Percentiles rank a stretch among this genome's conserved stretches.
Evolutionary conservation across 2,329 filamentous ascomycete species (phyloP).

Genomic region (Fusarium abutilonis): DNA sequence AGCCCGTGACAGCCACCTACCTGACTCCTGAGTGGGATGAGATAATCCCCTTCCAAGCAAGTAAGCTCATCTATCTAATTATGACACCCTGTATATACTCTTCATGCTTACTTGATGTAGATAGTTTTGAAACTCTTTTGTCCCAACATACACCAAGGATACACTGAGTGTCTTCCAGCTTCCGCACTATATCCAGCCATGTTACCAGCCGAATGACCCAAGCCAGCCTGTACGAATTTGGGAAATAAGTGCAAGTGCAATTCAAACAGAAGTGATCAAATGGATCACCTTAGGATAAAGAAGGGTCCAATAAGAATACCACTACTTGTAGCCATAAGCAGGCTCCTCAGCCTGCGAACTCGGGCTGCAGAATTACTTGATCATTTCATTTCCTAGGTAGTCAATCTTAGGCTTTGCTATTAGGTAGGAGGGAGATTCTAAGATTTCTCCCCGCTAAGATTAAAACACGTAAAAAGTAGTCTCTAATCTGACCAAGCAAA

Average conservation of each 20-base stretch:
- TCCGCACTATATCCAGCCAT: constrained; percentile 3
- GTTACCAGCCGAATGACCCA: constrained; percentile 9
- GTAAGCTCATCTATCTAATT: constrained; percentile 4
- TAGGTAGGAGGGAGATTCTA: too few relatives aligned
- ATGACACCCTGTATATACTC: too few relatives aligned
- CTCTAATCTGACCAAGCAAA: too few relatives aligned
- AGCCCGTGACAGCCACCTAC: constrained; percentile 29
- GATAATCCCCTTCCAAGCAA: constrained; percentile 36
- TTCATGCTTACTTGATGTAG: neutral
- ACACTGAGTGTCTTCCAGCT: constrained; percentile 3
- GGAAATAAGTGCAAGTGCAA: neutral
- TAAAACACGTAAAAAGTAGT: too few relatives aligned
- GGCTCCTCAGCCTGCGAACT: neutral
- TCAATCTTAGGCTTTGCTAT: too few relatives aligned
- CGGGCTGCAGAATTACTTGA: too few relatives aligned
- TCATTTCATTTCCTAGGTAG: too few relatives aligned
- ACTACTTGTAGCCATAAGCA: too few relatives aligned
- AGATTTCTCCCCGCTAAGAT: too few relatives aligned
- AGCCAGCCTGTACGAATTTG: constrained; percentile 3
- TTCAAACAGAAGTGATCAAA: too few relatives aligned
- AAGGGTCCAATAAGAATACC: too few relatives aligned
- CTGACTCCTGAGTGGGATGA: constrained; percentile 38
- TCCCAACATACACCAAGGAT: constrained; percentile 8
- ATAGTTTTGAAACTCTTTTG: constrained; percentile 18
- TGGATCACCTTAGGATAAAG: too few relatives aligned